These are phyloP conservation scores for Coemansia sp. DNA, from an alignment of 192 early-diverging fungal genomes.

Conservation along the genomic window DNA sequence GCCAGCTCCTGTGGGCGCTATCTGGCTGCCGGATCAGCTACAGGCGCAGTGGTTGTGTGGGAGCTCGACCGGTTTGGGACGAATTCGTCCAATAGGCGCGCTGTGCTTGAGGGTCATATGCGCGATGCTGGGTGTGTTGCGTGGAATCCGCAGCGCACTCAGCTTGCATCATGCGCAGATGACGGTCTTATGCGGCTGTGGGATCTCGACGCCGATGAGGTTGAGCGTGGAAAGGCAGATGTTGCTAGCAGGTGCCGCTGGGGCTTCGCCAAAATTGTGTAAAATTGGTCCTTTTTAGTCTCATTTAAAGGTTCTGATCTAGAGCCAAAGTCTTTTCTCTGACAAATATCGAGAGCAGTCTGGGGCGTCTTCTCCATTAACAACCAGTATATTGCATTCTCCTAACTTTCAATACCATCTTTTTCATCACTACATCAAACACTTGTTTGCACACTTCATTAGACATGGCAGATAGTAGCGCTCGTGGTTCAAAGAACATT, in stretches of 20 bases:
- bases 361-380: too few species aligned
- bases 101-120: slow-evolving; percentile 62
- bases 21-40: slow-evolving; percentile 69
- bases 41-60: slow-evolving; percentile 69
- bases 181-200: slow-evolving; percentile 74
- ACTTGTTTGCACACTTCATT: not conserved
- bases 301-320: too few species aligned
- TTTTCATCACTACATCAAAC: not conserved
- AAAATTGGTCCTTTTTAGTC: too few species aligned
- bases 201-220: slow-evolving; percentile 46
- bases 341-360: too few species aligned
- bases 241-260: slow-evolving; percentile 27
- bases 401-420: not conserved
- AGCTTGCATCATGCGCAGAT: slow-evolving; percentile 77
- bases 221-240: slow-evolving; percentile 17
- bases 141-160: slow-evolving; percentile 57
- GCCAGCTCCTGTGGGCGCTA: slow-evolving; percentile 71
- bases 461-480: not conserved
- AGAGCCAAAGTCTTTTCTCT: too few species aligned
- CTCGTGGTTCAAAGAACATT: slow-evolving; percentile 29
- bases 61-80: slow-evolving; percentile 52
- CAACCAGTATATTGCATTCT: not conserved
- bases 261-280: slow-evolving; percentile 25
- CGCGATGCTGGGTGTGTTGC: slow-evolving; percentile 71
- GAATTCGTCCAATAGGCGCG: slow-evolving; percentile 17